phyloP scores from a whole-genome alignment of 441 rosid genomes.

The Populus hybrid region DNA sequence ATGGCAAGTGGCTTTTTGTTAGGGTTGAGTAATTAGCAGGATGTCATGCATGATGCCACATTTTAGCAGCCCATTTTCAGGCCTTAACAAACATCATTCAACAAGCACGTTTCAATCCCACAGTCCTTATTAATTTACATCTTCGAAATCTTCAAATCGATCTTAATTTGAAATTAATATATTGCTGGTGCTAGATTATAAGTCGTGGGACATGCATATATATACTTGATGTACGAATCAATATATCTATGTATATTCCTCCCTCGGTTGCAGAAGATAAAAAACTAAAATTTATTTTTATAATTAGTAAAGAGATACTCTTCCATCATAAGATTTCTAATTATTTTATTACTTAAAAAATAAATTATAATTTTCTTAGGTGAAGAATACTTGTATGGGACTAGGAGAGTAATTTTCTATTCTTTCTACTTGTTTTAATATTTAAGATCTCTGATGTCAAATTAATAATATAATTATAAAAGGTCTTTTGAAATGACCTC shows the following conservation, averaged over 20 bases:
- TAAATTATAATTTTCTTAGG: too few relatives aligned
- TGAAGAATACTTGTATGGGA: neutral
- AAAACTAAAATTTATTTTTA: too few relatives aligned
- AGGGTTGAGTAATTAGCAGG: neutral
- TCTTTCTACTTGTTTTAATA: too few relatives aligned
- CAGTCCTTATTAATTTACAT: neutral
- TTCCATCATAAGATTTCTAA: too few relatives aligned
- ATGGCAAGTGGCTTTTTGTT: neutral
- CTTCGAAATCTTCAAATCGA: neutral
- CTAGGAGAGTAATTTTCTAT: neutral
- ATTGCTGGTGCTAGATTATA: too few relatives aligned
- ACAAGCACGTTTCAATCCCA: too few relatives aligned
- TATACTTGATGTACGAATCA: too few relatives aligned
- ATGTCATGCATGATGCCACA: neutral
- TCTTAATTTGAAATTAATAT: neutral
- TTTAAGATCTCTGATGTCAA: neutral
- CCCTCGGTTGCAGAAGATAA: too few relatives aligned
- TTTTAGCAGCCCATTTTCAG: neutral
- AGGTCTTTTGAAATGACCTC: neutral
- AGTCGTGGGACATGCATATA: too few relatives aligned
- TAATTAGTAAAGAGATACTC: neutral
- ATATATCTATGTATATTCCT: too few relatives aligned
- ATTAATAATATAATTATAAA: too few relatives aligned
- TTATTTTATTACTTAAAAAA: too few relatives aligned
- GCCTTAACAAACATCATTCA: neutral